These are phyloP conservation scores for Sporothrix schenckii DNA, from an alignment of 2,329 filamentous ascomycete species.

Conservation along the genomic window DNA sequence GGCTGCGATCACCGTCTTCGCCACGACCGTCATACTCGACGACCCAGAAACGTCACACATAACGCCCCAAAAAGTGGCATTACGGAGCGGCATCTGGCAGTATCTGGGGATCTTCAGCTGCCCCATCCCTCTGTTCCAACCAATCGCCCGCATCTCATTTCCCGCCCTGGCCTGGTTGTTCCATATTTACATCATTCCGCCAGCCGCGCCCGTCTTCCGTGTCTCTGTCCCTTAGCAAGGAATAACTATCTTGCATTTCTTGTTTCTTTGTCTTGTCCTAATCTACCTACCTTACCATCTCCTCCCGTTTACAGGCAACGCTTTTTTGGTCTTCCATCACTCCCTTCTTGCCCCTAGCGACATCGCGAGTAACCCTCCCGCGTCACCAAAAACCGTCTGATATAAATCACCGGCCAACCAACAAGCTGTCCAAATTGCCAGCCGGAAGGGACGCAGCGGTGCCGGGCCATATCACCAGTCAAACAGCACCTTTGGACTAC, in stretches of 20 bases:
- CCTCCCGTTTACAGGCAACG: not conserved
- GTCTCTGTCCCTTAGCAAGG: not conserved
- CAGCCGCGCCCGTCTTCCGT: conserved; percentile 18
- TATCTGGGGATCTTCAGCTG: conserved; percentile 29
- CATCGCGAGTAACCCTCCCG: not conserved
- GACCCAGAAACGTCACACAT: conserved; percentile 7
- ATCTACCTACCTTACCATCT: conserved; percentile 7
- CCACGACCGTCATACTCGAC: conserved; percentile 12
- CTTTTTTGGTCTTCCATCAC: not conserved
- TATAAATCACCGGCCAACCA: not conserved
- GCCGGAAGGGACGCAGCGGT: not conserved
- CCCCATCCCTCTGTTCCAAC: conserved; percentile 22
- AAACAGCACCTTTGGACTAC: conserved; percentile 8
- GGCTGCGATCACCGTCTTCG: conserved; percentile 20
- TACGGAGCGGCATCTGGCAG: conserved; percentile 12
- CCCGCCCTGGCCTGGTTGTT: conserved; percentile 22
- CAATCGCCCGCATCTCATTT: conserved; percentile 30
- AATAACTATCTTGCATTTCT: not conserved
- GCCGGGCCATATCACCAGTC: conserved; percentile 16
- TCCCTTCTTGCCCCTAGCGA: not conserved
- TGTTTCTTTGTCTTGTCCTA: conserved; percentile 5
- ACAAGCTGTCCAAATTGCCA: not conserved
- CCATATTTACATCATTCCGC: conserved; percentile 23
- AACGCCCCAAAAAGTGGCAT: conserved; percentile 12
- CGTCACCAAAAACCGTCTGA: conserved; percentile 1